Percentiles rank a stretch among this genome's conserved stretches.
Evolutionary conservation across 2,329 filamentous ascomycete genomes (phyloP).

Genomic region (Talaromyces sp.): DNA sequence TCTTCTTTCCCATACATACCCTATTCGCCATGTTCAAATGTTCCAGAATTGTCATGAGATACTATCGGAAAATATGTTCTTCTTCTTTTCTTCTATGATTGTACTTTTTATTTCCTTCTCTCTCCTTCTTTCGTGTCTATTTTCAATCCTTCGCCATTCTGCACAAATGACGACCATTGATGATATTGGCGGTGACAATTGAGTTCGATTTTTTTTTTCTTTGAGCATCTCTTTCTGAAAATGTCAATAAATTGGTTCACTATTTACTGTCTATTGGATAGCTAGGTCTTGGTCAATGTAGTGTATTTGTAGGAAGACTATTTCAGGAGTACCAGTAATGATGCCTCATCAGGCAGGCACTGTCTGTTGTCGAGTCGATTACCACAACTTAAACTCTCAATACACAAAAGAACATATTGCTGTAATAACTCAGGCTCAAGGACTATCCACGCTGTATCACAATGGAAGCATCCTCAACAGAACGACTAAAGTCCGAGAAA

Average conservation of each 20-base stretch:
- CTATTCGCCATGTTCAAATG: conserved; percentile 11
- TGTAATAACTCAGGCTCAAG: too few relatives aligned
- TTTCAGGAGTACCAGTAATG: too few relatives aligned
- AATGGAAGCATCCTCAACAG: too few relatives aligned
- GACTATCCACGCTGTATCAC: too few relatives aligned
- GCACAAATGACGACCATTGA: conserved; percentile 14
- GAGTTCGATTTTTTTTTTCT: conserved; percentile 2
- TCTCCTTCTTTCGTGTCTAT: conserved; percentile 5
- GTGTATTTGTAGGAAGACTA: background rate
- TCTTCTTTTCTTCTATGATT: background rate
- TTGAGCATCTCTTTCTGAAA: background rate
- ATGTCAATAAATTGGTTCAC: background rate
- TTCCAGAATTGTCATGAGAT: conserved; percentile 3
- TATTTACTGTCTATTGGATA: background rate
- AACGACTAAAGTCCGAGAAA: too few relatives aligned
- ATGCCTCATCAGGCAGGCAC: too few relatives aligned
- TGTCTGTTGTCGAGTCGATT: too few relatives aligned
- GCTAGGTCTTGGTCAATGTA: background rate
- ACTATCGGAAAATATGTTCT: conserved; percentile 1
- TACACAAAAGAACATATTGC: too few relatives aligned
- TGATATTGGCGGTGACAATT: conserved; percentile 14
- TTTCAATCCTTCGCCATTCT: conserved; percentile 13
- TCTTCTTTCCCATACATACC: conserved; percentile 20
- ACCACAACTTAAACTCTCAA: too few relatives aligned
- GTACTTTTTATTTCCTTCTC: conserved; percentile 6